Base-by-base conservation (phyloP, 2,329 filamentous ascomycete species). In the Dactylellina sp. region DNA sequence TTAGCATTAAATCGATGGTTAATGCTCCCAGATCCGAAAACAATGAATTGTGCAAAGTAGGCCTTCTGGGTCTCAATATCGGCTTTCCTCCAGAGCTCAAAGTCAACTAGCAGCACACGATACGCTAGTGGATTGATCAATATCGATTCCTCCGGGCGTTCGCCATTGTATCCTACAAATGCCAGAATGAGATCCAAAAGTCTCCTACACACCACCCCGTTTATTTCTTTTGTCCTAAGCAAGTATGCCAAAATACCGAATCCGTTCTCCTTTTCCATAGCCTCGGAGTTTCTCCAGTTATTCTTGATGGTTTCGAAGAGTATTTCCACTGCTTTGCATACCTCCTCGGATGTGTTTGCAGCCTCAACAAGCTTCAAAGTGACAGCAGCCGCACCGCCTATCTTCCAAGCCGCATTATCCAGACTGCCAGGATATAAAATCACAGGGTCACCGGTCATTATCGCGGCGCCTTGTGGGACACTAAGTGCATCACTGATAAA, bases 241-340 rank as follows among this genome's bases (percentile, higher is more conserved):
- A 98, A 85, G 81, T 93, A 88, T 42, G 91, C 91, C 56, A 99
- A 83, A 37, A 98, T 91, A 24, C 91, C 90, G 80, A 97, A 99
- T 0, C 94, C 96, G 77, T 96, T 95, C 71, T 96, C 93, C 78
- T 91, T 89, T 81, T 99, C 95, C 91, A 99, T 97, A 24, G 95
- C 93, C 80, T 99, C 96, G 77, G 95, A 98, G 77, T 98, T 98
- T 76, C 95, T 88, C 95, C 96, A 99, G 80, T 91, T 98, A 76
- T 91, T 90, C 76, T 91, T 90, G 55, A 97, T 91, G 72, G 91
- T 92, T 76, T 91, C 88, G 75, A 97, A 93, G 24, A 97, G 84
- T 78, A 96, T 90, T 78, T 96, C 89, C 1, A 96, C 88, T 0
- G 93, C 89, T 61, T 91, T 86, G 7, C 93, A 83, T 25, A 93